Evolutionary conservation across 2,329 filamentous ascomycete species (phyloP).

Genomic region (Emydomyces testavorans): DNA sequence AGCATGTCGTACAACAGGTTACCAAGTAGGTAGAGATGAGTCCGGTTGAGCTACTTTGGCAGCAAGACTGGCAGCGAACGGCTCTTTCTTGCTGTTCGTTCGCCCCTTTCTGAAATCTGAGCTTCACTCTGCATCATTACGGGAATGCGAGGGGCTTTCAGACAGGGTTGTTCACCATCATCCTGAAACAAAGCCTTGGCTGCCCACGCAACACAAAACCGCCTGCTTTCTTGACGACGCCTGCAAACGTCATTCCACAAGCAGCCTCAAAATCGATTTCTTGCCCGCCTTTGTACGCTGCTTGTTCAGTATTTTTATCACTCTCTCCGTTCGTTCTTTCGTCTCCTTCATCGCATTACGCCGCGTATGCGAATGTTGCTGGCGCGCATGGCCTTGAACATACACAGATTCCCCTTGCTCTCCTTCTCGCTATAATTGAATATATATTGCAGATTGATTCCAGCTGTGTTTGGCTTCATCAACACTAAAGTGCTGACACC

Average conservation of each 20-base stretch:
- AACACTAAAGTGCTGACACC: not conserved
- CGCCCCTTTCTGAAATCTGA: no score
- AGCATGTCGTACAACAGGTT: constrained; percentile 10
- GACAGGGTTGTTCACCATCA: not conserved
- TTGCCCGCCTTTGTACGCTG: not conserved
- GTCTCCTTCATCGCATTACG: not conserved
- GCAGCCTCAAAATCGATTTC: not conserved
- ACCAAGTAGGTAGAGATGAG: constrained; percentile 5
- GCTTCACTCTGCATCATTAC: no score
- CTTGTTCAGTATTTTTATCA: no score
- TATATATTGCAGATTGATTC: no score
- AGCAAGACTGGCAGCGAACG: not conserved
- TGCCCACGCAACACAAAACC: constrained; percentile 4
- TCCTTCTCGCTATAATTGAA: not conserved
- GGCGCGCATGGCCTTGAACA: no score
- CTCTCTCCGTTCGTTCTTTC: not conserved
- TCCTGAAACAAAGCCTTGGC: constrained; percentile 10
- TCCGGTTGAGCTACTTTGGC: not conserved
- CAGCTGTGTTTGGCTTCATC: not conserved
- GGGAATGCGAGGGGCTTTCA: no score
- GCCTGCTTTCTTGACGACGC: not conserved
- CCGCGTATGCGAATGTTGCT: not conserved
- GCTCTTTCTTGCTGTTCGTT: not conserved
- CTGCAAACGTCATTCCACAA: constrained; percentile 1
- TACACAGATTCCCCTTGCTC: no score